These are phyloP conservation scores for Hymenochaete sp. DNA, from an alignment of 1,284 basidiomycete species.

Conservation along the genomic window DNA sequence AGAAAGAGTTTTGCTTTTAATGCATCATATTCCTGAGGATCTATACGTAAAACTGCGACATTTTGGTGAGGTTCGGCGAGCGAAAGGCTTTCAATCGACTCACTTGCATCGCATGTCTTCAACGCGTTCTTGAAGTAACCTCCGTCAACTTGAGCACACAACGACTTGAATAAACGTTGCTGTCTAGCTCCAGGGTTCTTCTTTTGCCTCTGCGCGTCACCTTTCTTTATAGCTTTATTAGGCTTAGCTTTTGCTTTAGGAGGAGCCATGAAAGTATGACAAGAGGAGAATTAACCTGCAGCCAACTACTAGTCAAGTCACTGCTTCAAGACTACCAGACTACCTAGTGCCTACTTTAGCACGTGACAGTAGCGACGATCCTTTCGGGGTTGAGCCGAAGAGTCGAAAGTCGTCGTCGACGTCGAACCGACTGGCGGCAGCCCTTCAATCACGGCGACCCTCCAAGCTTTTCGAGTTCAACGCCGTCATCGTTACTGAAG, in stretches of 20 bases:
- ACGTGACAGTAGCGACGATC: no score
- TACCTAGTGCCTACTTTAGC: no score
- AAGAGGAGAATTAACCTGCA: no score
- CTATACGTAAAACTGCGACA: slow-evolving; percentile 57
- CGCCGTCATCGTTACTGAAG: slow-evolving; percentile 16
- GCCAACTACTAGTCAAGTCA: no score
- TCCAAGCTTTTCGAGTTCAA: no score
- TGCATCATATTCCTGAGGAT: slow-evolving; percentile 62
- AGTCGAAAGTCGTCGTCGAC: no score
- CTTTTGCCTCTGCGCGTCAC: slow-evolving; percentile 33
- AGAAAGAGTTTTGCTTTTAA: slow-evolving; percentile 75
- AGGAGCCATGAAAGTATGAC: slow-evolving; percentile 8
- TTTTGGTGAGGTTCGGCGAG: no score
- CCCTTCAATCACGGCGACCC: slow-evolving; percentile 9
- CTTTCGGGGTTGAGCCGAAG: no score
- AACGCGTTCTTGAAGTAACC: slow-evolving; percentile 73
- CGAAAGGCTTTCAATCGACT: slow-evolving; percentile 25
- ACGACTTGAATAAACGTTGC: slow-evolving; percentile 65
- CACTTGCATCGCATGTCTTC: slow-evolving; percentile 85
- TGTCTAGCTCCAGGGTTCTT: slow-evolving; percentile 49
- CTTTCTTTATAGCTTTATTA: background rate
- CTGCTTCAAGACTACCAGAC: no score
- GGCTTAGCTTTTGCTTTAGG: slow-evolving; percentile 12
- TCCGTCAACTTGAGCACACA: slow-evolving; percentile 79
- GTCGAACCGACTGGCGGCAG: background rate